Evolutionary conservation across 441 rosid species (phyloP).

Genomic region (Corymbia citriodora): DNA sequence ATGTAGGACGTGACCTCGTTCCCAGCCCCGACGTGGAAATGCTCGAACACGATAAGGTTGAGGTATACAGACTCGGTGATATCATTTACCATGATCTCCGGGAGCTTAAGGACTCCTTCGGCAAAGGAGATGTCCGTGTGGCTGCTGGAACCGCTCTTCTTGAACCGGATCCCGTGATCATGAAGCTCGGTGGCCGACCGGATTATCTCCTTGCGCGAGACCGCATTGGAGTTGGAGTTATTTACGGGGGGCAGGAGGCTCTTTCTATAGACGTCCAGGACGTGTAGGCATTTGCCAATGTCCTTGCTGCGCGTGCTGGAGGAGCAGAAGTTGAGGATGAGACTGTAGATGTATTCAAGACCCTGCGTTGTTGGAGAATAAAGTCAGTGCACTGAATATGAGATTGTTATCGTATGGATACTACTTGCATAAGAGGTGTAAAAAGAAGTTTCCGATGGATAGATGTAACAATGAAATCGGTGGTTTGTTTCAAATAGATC

Average conservation of each 20-base stretch:
- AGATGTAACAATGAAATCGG: too few relatives aligned
- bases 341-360: too few relatives aligned
- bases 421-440: too few relatives aligned
- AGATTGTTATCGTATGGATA: rapidly evolving
- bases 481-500: rapidly evolving
- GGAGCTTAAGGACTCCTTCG: neutral
- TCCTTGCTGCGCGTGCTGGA: too few relatives aligned
- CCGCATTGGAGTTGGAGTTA: too few relatives aligned
- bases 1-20: neutral
- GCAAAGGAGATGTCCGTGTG: neutral
- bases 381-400: too few relatives aligned
- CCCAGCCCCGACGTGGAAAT: neutral
- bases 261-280: too few relatives aligned
- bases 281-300: too few relatives aligned
- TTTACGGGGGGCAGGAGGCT: too few relatives aligned
- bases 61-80: neutral
- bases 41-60: neutral
- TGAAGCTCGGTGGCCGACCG: neutral
- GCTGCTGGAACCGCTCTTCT: neutral
- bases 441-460: too few relatives aligned
- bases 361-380: too few relatives aligned
- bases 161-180: neutral
- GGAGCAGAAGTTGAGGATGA: rapidly evolving
- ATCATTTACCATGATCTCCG: neutral
- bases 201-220: neutral